Conservation (phyloP, 768 basidiomycete species). For the Podaxis pistillaris region DNA sequence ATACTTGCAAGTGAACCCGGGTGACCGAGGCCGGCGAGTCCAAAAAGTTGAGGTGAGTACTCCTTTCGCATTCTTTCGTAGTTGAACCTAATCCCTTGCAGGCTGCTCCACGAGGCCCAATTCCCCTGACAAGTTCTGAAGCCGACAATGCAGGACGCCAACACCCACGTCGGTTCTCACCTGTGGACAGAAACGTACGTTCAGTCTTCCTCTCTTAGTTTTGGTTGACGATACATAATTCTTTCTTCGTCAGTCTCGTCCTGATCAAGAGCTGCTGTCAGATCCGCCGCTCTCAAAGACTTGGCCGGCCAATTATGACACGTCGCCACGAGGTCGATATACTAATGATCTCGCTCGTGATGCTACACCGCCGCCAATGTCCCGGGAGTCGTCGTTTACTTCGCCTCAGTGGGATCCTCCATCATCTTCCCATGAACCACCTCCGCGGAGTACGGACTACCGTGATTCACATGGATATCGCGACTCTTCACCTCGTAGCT, state of each 20-base stretch:
- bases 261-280: neutral
- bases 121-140: neutral
- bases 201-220: neutral
- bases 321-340: slow-evolving; percentile 4
- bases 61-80: neutral
- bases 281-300: neutral
- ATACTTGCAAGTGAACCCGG: neutral
- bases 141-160: neutral
- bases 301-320: neutral
- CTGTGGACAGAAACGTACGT: slow-evolving; percentile 4
- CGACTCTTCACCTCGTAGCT: neutral
- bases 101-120: neutral
- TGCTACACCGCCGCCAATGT: neutral
- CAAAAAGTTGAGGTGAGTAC: slow-evolving; percentile 5
- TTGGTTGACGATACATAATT: neutral
- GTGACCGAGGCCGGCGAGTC: neutral
- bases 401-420: slow-evolving; percentile 8
- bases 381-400: slow-evolving; percentile 5
- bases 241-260: neutral
- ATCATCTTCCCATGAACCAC: slow-evolving; percentile 5
- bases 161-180: neutral
- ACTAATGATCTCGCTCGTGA: neutral
- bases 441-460: neutral
- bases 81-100: neutral
- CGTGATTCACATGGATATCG: neutral